Evolutionary conservation across 768 basidiomycete genomes (phyloP), one percentile per base, ranked within the genome.

Genomic region (Tulasnella sp.): DNA sequence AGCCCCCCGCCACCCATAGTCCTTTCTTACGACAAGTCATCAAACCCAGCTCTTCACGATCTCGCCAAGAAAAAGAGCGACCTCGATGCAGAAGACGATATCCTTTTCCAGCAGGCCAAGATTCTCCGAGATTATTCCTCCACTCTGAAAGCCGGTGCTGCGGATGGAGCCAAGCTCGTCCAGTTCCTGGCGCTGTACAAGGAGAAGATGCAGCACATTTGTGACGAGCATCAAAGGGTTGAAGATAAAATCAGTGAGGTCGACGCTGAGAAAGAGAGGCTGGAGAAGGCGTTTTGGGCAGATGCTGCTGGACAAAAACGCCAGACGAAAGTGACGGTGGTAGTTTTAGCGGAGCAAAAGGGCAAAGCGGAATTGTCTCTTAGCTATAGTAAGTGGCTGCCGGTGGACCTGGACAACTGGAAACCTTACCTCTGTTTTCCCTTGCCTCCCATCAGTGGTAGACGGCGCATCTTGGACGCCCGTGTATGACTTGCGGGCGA

Each of bases 101-200:
- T 64, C 28, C 34, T 54, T 1, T 34, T 64, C 2, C 28, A 77
- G 18, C 80, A 80, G 31, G 75, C 46, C 20, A 24, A 64, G 3
- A 69, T 77, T 18, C 75, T 80, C 20, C 37, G n/a, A 34, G 37
- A 46, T 41, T 80, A 80, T 50, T n/a, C 75, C 3, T 58, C 18
- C 1, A 76, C 75, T 0, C 14, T 92, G 77, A 82, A 75, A 28
- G 88, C 86, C 28, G 88, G 89, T 80, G 80, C 79, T 34, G 81
- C 78, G 20, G 76, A 83, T 14, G 54, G 48, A 24, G 40, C 34
- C 24, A 72, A 80, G 69, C 77, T 90, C 83, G 84, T 83, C 7
- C 78, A 77, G 3, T 90, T 91, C 83, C 83, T 91, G 74, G 85
- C 86, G 24, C 85, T 82, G 14, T 80, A 80, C 40, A n/a, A 58